phyloP scores from a whole-genome alignment of 139 green algal species.

The Micractinium sp. region DNA sequence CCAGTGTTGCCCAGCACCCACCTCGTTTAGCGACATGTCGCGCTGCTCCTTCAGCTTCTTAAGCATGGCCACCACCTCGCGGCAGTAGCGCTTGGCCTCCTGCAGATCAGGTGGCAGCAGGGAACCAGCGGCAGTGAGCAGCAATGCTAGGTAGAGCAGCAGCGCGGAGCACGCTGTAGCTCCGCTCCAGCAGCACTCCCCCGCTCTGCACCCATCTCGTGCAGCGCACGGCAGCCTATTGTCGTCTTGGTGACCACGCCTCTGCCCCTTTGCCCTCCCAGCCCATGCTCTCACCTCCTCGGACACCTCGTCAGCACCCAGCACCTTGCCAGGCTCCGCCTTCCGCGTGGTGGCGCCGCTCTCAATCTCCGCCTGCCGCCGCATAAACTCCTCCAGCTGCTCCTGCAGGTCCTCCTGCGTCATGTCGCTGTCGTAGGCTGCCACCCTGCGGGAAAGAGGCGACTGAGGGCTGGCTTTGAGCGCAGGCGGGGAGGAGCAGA shows the following conservation, averaged over 20 bases:
- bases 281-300: conserved; percentile 57
- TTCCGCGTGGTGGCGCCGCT: conserved; percentile 51
- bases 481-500: background rate
- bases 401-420: conserved; percentile 78
- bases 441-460: background rate
- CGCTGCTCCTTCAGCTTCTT: conserved; percentile 71
- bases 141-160: background rate
- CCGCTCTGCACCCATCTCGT: background rate
- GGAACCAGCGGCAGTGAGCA: background rate
- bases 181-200: background rate
- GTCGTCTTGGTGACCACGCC: background rate
- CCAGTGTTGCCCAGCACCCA: conserved; percentile 31
- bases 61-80: conserved; percentile 75
- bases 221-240: background rate
- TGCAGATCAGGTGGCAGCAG: background rate
- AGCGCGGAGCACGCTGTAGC: background rate
- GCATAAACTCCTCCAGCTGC: conserved; percentile 86
- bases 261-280: too few species aligned
- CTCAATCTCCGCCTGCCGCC: conserved; percentile 84
- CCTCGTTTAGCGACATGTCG: conserved; percentile 86
- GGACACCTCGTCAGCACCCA: conserved; percentile 57
- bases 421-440: conserved; percentile 11
- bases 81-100: conserved; percentile 71
- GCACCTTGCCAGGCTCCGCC: conserved; percentile 44
- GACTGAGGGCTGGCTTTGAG: background rate